A percentile compares a stretch with the other conserved stretches of the same genome.
Evolutionary conservation across 768 basidiomycete genomes (phyloP).

Genomic region (Sarcodon sp.): DNA sequence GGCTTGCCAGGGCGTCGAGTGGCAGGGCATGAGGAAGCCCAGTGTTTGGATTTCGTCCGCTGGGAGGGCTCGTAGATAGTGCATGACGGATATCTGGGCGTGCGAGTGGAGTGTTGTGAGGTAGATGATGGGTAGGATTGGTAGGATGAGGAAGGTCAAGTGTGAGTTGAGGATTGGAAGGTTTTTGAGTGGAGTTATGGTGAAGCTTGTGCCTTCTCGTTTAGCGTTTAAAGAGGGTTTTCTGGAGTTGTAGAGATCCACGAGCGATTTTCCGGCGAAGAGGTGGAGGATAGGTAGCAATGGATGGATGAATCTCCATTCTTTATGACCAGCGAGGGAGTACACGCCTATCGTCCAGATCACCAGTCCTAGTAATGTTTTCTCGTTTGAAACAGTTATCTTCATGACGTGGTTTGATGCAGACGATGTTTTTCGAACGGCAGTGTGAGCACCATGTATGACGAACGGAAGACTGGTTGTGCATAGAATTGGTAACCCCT

Average conservation of each 20-base stretch:
- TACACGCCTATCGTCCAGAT: slow-evolving; percentile 57
- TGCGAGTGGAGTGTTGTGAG: slow-evolving; percentile 64
- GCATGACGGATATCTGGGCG: slow-evolving; percentile 68
- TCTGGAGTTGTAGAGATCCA: slow-evolving; percentile 25
- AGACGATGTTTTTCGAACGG: slow-evolving; percentile 4
- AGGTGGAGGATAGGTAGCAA: slow-evolving; percentile 75
- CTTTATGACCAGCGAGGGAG: slow-evolving; percentile 85
- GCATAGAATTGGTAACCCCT: slow-evolving; percentile 76
- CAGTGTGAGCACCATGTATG: slow-evolving; percentile 41
- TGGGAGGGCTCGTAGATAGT: slow-evolving; percentile 48
- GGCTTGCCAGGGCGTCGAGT: slow-evolving; percentile 89
- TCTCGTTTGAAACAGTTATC: slow-evolving; percentile 9
- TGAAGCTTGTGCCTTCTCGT: not conserved
- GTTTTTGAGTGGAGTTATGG: slow-evolving; percentile 5
- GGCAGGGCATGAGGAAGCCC: slow-evolving; percentile 91
- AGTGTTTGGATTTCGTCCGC: slow-evolving; percentile 35
- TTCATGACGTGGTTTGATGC: slow-evolving; percentile 10
- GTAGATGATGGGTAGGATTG: slow-evolving; percentile 55
- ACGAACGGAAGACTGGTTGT: slow-evolving; percentile 64
- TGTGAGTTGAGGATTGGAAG: slow-evolving; percentile 22
- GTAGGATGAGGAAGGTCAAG: slow-evolving; percentile 32
- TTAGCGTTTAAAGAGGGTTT: not conserved
- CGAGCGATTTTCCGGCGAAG: slow-evolving; percentile 61
- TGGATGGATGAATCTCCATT: slow-evolving; percentile 96
- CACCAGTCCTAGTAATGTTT: slow-evolving; percentile 33